Base-by-base conservation (phyloP, 805 yeast genomes). In the Candida coleopterorum region DNA sequence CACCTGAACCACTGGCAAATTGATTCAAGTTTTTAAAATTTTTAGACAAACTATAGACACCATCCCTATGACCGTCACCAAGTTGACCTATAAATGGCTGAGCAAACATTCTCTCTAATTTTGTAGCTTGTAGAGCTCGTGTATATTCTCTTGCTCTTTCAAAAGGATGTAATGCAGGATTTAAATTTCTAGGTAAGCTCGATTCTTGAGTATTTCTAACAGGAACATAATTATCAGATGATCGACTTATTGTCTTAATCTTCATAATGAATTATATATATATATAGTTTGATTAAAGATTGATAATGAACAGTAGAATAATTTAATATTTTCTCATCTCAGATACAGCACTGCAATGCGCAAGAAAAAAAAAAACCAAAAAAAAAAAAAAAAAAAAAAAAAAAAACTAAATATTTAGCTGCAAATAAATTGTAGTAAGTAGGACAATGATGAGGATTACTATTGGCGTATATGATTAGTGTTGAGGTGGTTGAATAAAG, bases 81-180 rank as follows among this genome's bases (percentile, higher is more conserved):
- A 93, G 63, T 55, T 93, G 97, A 1, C 95, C 96, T 15, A 94
- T 72, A 60, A 93, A 93, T 2, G 99, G 99, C 54, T 89, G 89
- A 0, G 99, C 97, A 73, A 93, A 93, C 85, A 93, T 82, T 47
- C 97, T 74, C 55, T 90, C 97, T 64, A 93, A 60, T 56, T 93
- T 93, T 11, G 97, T 89, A 18, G 98, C 97, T 39, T 86, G 90
- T 36, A 93, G 63, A 0, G 97, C 97, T 47, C 89, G 77, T 14
- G 97, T 85, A 53, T 93, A 93, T 61, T 93, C 98, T 55, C 98
- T 74, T 5, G 97, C 97, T 49, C 97, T 72, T 62, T 93, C 97
- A 53, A 93, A 90, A 0, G 97, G 98, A 64, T 93, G 99, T 32
- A 93, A 68, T 16, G 90, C 93, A 2, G 98, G 96, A 55, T 90